Percentiles rank a stretch among this genome's conserved stretches.
phyloP scores from a whole-genome alignment of 352 stramenopile species.

The Phytopythium aichiense region DNA sequence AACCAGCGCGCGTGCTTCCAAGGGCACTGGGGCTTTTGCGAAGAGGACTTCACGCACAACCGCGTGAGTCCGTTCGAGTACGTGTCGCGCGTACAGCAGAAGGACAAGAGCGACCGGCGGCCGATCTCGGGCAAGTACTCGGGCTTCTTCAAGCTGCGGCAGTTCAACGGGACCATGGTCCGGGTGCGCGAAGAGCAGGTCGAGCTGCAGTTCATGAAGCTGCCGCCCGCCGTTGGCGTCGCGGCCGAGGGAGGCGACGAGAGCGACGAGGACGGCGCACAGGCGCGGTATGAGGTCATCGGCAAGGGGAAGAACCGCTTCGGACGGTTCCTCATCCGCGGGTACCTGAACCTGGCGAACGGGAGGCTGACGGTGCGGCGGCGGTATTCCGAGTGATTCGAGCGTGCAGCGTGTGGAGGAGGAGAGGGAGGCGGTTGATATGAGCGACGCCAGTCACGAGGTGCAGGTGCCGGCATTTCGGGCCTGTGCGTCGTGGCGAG shows the following conservation, averaged over 20 bases:
- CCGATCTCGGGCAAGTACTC: constrained; percentile 65
- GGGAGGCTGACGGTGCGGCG: constrained; percentile 48
- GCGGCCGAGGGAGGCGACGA: constrained; percentile 11
- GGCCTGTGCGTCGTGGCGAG: too few relatives aligned
- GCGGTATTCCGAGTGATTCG: constrained; percentile 46
- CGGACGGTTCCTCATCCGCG: constrained; percentile 63
- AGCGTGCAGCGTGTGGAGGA: neutral
- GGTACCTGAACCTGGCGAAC: constrained; percentile 44
- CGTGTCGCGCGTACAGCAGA: constrained; percentile 32
- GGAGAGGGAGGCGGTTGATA: neutral
- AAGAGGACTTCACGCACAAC: constrained; percentile 40
- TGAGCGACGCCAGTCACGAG: neutral
- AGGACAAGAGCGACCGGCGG: constrained; percentile 32
- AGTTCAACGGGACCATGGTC: constrained; percentile 57
- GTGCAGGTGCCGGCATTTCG: neutral
- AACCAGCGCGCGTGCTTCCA: constrained; percentile 46
- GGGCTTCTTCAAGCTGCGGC: constrained; percentile 68
- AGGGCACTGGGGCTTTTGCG: constrained; percentile 62
- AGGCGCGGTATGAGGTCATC: constrained; percentile 49
- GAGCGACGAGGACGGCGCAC: constrained; percentile 16
- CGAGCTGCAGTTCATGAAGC: constrained; percentile 59
- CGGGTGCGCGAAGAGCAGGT: constrained; percentile 60
- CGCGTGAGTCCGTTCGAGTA: constrained; percentile 69
- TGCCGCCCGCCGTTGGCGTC: constrained; percentile 18
- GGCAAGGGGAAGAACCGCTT: constrained; percentile 65